Conservation (phyloP, 352 stramenopile genomes). For the Phytophthora fragariae region DNA sequence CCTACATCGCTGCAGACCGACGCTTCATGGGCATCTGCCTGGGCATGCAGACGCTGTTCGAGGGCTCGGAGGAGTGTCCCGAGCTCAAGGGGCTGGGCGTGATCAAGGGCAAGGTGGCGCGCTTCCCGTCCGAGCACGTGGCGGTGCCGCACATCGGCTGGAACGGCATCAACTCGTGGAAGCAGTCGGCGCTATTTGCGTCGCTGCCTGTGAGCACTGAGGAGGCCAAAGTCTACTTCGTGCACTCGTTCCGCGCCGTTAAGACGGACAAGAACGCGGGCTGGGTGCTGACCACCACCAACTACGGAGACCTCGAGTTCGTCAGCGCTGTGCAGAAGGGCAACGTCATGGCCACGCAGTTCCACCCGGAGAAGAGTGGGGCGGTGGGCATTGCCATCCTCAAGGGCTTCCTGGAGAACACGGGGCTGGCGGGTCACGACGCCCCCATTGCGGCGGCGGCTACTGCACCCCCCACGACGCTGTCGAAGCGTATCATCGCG, state of each 20-base stretch:
- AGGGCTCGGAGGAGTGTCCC: constrained; percentile 94
- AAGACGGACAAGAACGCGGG: constrained; percentile 79
- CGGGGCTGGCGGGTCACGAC: constrained; percentile 58
- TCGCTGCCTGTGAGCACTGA: constrained; percentile 47
- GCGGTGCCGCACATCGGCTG: constrained; percentile 98
- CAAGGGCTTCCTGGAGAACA: constrained; percentile 93
- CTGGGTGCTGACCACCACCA: constrained; percentile 96
- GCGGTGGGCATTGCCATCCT: constrained; percentile 92
- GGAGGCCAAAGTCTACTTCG: constrained; percentile 94
- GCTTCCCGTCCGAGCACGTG: constrained; percentile 86
- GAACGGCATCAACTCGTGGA: constrained; percentile 95
- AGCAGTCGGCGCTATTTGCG: constrained; percentile 81
- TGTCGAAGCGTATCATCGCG: constrained; percentile 97
- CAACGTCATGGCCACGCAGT: constrained; percentile 98
- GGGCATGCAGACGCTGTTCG: constrained; percentile 99
- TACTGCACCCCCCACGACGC: constrained; percentile 58
- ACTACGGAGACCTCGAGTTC: constrained; percentile 94
- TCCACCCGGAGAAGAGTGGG: constrained; percentile 99
- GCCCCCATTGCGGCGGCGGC: constrained; percentile 39
- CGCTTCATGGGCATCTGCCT: constrained; percentile 98
- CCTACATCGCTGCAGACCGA: constrained; percentile 87
- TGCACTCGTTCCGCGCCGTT: constrained; percentile 95
- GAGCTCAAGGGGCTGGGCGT: constrained; percentile 91
- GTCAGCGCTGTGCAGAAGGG: constrained; percentile 95
- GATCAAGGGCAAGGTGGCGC: constrained; percentile 92